Conservation (phyloP, 176 grass and related monocot genomes). For the Oryza rufipogon region DNA sequence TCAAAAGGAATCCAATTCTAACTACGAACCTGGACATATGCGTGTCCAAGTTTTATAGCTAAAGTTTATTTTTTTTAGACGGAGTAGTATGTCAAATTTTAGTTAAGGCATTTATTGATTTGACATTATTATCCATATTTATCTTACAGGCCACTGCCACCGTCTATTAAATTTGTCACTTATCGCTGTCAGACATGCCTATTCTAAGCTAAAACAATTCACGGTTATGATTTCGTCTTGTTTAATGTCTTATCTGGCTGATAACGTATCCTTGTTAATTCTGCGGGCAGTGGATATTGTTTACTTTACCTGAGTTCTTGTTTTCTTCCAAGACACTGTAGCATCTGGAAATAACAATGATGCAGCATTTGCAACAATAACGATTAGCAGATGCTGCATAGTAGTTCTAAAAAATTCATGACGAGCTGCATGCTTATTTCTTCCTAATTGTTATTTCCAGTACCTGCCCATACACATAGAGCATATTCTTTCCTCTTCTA, state of each 20-base stretch:
- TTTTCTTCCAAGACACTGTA: neutral
- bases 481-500: conserved; percentile 12
- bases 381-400: neutral
- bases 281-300: neutral
- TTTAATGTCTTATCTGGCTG: neutral
- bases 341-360: neutral
- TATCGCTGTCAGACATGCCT: neutral
- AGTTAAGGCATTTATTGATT: too few relatives aligned
- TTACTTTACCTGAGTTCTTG: conserved; percentile 11
- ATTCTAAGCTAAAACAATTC: conserved; percentile 2
- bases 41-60: too few relatives aligned
- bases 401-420: conserved; percentile 1
- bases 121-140: too few relatives aligned
- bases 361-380: neutral
- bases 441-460: conserved; percentile 16
- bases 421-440: neutral
- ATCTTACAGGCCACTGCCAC: too few relatives aligned
- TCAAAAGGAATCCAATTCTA: too few relatives aligned
- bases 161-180: conserved; percentile 13
- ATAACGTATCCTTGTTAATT: neutral
- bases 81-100: too few relatives aligned
- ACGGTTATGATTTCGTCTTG: neutral
- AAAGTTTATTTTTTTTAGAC: too few relatives aligned
- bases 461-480: neutral
- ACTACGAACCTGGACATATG: too few relatives aligned